Base-by-base conservation (phyloP, 2,329 filamentous ascomycete species). In the Triangularia verruculosa region DNA sequence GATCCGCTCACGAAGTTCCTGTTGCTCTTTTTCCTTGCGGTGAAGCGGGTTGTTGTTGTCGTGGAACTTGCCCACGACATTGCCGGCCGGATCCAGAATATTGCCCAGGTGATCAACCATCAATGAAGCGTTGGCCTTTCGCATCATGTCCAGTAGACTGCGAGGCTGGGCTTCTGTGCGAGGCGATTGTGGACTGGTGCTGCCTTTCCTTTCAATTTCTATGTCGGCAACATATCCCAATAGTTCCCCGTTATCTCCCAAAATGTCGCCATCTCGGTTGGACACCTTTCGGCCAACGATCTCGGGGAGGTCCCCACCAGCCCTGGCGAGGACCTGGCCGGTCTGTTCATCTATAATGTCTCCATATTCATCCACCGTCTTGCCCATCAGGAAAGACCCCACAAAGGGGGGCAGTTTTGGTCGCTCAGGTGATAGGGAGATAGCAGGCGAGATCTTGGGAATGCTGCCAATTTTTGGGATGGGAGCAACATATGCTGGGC, bases 251-350 rank as follows among this genome's bases (percentile, higher is more conserved):
- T 73, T 70, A 25, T 79, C 75, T n/a, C 75, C 78, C 39, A 80
- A 74, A 32, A 85, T 73, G 66, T 83, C 78, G 15, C 83, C 83
- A 20, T 76, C 74, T 2, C 75, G 72, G 8, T 75, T 75, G 8
- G 78, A 74, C 1, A 85, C 79, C 52, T 76, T 76, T 47, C 78
- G 75, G 30, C 83, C 83, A 5, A 85, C 76, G 79, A 85, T 84
- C 55, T 81, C 79, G 3, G 83, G 83, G 24, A 86, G 74, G 70
- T 85, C 83, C 6, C 83, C 83, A 5, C 79, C 80, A 5, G 79
- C 82, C 51, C 81, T 79, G 32, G 82, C 83, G 2, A 85, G 76
- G 3, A 84, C 80, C 34, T 78, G 79, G 7, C 81, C 82, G 13
- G 70, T 70, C 17, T 81, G 75, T 64, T 76, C 78, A 64, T 81